phyloP scores from a whole-genome alignment of 495 filamentous ascomycete genomes.

The Parmelia sp. region DNA sequence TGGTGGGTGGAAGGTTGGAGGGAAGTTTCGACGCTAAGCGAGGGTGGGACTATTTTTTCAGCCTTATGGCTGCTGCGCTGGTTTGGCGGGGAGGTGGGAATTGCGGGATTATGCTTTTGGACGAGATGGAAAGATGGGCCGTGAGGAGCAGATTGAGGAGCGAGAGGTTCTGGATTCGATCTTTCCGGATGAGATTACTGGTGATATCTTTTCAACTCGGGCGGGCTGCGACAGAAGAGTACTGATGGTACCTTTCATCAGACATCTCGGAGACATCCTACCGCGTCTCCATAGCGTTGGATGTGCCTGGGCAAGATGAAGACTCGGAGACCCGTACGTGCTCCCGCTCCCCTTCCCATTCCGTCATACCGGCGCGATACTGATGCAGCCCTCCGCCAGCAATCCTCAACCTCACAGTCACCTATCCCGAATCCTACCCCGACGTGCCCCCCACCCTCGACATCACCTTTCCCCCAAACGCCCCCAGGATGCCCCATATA shows the following conservation, averaged over 20 bases:
- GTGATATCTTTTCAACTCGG: slow-evolving; percentile 38
- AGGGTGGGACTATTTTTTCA: background rate
- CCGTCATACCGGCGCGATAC: background rate
- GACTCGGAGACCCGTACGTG: slow-evolving; percentile 44
- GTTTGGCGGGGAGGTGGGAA: background rate
- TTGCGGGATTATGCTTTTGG: background rate
- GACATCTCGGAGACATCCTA: slow-evolving; percentile 84
- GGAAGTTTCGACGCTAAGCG: background rate
- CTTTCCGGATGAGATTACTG: slow-evolving; percentile 95
- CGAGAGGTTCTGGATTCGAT: slow-evolving; percentile 96
- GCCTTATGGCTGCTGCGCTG: slow-evolving; percentile 4
- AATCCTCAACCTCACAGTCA: slow-evolving; percentile 70
- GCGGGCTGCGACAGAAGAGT: background rate
- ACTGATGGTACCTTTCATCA: slow-evolving; percentile 28
- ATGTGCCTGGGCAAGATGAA: slow-evolving; percentile 58
- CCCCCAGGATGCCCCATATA: slow-evolving; percentile 56
- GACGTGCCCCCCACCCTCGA: slow-evolving; percentile 76
- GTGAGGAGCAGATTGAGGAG: slow-evolving; percentile 91
- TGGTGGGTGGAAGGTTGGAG: background rate
- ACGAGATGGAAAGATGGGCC: slow-evolving; percentile 61
- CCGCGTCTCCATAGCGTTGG: slow-evolving; percentile 73
- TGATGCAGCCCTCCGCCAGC: slow-evolving; percentile 31
- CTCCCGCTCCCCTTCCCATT: slow-evolving; percentile 4
- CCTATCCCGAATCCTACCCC: slow-evolving; percentile 81
- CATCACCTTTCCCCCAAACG: slow-evolving; percentile 63